These are phyloP conservation scores for Chaetothyriales sp. DNA, from an alignment of 2,329 filamentous ascomycete species.

Conservation along the genomic window DNA sequence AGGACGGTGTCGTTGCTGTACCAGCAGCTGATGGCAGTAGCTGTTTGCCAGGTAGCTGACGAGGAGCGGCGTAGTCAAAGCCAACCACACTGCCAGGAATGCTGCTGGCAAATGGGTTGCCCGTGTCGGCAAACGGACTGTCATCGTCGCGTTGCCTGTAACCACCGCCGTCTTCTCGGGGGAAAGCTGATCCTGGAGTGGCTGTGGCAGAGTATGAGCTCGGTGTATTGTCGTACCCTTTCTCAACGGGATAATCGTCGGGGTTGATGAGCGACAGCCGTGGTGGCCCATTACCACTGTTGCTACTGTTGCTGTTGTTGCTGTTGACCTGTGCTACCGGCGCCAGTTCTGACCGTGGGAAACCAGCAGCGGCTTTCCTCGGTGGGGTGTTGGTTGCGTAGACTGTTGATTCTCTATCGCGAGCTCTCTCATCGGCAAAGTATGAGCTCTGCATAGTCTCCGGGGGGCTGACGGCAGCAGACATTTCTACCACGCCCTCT, in stretches of 20 bases:
- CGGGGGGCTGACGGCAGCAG: conserved; percentile 1
- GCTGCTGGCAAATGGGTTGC: conserved; percentile 16
- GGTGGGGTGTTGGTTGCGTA: conserved; percentile 5
- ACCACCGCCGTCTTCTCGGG: conserved; percentile 2
- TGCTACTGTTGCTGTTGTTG: not conserved
- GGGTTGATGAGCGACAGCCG: conserved; percentile 16
- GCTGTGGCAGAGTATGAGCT: conserved; percentile 13
- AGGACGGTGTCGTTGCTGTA: not conserved
- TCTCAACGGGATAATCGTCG: conserved; percentile 9
- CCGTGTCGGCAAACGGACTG: conserved; percentile 14
- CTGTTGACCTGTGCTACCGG: not conserved
- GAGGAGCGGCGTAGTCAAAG: conserved; percentile 12
- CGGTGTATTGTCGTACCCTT: conserved; percentile 15
- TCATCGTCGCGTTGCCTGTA: conserved; percentile 3
- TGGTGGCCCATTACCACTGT: conserved; percentile 6
- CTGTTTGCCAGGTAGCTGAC: not conserved
- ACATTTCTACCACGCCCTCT: conserved; percentile 14
- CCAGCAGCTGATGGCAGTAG: not conserved
- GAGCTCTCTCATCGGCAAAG: conserved; percentile 16
- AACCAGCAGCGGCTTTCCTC: conserved; percentile 6
- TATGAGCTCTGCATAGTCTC: conserved; percentile 7
- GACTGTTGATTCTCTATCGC: conserved; percentile 15
- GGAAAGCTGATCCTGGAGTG: conserved; percentile 14
- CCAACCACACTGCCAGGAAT: conserved; percentile 14
- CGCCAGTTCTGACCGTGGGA: conserved; percentile 5